Evolutionary conservation across 129 eudicot genomes (phyloP).

Genomic region (Flaveria sonorensis): DNA sequence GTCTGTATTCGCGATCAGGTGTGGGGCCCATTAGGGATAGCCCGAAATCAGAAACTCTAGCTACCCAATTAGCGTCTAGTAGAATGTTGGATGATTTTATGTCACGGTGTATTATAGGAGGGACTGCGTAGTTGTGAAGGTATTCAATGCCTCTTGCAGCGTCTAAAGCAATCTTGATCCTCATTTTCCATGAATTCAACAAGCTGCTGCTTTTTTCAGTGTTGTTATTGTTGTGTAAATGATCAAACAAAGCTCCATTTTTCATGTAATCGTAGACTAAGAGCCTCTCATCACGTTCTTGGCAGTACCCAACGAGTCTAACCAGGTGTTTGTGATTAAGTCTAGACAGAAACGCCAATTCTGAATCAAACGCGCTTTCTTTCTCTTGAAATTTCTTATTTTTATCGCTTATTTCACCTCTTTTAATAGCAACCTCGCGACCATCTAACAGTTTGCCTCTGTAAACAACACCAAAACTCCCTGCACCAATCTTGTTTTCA

Average conservation of each 20-base stretch:
- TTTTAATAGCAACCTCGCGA: slow-evolving; percentile 58
- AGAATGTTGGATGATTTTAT: slow-evolving; percentile 61
- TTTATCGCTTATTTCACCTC: slow-evolving; percentile 37
- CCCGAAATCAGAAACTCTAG: slow-evolving; percentile 62
- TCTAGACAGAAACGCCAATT: slow-evolving; percentile 46
- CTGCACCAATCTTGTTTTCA: slow-evolving; percentile 54
- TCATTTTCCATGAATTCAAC: slow-evolving; percentile 53
- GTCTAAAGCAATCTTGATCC: slow-evolving; percentile 57
- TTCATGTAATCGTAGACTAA: slow-evolving; percentile 60
- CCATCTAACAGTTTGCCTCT: slow-evolving; percentile 52
- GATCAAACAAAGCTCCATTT: slow-evolving; percentile 56
- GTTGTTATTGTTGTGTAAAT: slow-evolving; percentile 38
- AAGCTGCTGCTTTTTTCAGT: slow-evolving; percentile 26
- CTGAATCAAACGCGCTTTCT: slow-evolving; percentile 60
- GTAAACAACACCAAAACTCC: slow-evolving; percentile 62
- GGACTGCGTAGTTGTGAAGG: slow-evolving; percentile 65
- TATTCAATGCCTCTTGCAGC: slow-evolving; percentile 64
- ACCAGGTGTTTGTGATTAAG: slow-evolving; percentile 66
- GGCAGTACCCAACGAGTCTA: slow-evolving; percentile 53
- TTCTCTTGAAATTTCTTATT: slow-evolving; percentile 45
- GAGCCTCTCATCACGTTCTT: slow-evolving; percentile 50
- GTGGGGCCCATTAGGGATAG: slow-evolving; percentile 49
- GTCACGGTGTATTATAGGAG: slow-evolving; percentile 62
- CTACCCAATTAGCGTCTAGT: slow-evolving; percentile 52
- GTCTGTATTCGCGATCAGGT: slow-evolving; percentile 41